Evolutionary conservation across 1,284 basidiomycete species (phyloP).

Genomic region (Schizophyllum commune): DNA sequence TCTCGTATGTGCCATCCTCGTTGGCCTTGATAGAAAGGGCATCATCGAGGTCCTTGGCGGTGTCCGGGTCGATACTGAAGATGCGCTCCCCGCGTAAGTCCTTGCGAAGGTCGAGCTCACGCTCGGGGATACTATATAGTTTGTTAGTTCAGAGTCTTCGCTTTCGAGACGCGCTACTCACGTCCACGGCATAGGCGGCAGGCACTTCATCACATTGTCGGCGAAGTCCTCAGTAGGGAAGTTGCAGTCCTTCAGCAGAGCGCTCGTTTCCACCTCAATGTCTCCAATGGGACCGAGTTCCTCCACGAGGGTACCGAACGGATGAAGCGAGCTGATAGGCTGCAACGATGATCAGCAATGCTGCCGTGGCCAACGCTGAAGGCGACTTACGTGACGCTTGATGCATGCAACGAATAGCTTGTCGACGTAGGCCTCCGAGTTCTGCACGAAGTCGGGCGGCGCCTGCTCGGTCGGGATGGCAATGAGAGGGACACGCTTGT

Average conservation of each 20-base stretch:
- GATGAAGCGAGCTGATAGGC: constrained; percentile 95
- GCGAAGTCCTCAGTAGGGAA: constrained; percentile 93
- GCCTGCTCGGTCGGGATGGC: constrained; percentile 99
- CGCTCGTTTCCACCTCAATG: constrained; percentile 95
- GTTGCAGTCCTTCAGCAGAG: constrained; percentile 96
- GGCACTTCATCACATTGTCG: constrained; percentile 90
- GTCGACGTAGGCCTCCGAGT: constrained; percentile 85
- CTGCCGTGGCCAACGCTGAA: constrained; percentile 1
- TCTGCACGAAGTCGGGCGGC: constrained; percentile 92
- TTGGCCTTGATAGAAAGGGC: constrained; percentile 85
- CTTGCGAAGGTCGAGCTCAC: constrained; percentile 80
- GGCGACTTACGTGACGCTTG: constrained; percentile 77
- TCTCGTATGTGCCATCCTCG: constrained; percentile 85
- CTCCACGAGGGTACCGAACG: constrained; percentile 97
- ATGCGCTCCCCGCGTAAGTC: constrained; percentile 82
- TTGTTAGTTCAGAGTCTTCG: constrained; percentile 7
- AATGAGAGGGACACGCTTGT: constrained; percentile 98
- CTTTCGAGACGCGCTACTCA: constrained; percentile 33
- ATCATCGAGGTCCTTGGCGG: constrained; percentile 91
- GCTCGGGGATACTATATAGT: constrained; percentile 72
- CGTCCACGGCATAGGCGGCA: constrained; percentile 93
- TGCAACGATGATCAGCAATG: constrained; percentile 21
- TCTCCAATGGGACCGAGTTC: constrained; percentile 98
- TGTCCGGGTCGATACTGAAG: constrained; percentile 90
- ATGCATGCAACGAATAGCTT: constrained; percentile 97